Base-by-base conservation (phyloP, 2,329 filamentous ascomycete genomes). In the Colletotrichum sidae region DNA sequence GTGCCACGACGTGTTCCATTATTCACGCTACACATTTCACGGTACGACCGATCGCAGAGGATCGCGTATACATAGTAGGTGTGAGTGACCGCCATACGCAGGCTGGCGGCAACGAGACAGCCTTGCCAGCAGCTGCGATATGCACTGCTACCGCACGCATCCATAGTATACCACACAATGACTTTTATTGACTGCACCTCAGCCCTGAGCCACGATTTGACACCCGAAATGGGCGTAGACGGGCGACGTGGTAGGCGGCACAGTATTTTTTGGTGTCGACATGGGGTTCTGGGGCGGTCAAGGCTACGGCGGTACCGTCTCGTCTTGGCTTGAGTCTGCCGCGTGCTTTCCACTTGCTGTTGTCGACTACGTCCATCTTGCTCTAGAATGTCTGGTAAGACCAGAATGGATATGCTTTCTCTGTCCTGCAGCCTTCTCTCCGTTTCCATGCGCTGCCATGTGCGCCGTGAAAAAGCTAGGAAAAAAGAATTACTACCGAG, bases 191-290 rank as follows among this genome's bases (percentile, higher is more conserved):
- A 58, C 42, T 53, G 45, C 61, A 42, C 37, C 49, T 60, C 65
- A 57, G 55, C 65, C 64, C 55, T 61, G 50, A 67, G 65, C 55
- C 65, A 61, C 47, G 13, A n/a, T 62, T 12, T 37, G 52, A 53
- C 42, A 35, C 17, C 60, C 55, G 25, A 47, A 41, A 56, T 34
- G 9, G 44, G 42, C 37, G 34, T 8, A 5, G 57, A 8, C 13
- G 50, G 57, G 42, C 10, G n/a, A 13, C 42, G 13, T n/a, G 8
- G 42, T 13, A 13, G 12, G 15, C 15, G 13, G 57, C 56, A 55
- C 39, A 44, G 41, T 52, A 52, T 57, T 65, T 65, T 41, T 41
- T 39, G 35, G 51, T 25, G 25, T 25, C 25, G 25, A 25, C 25
- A 25, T 25, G 25, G n/a, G 33, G 25, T n/a, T 46, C 56, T 46